Percentiles rank a stretch among this genome's conserved stretches.
Evolutionary conservation across 1,284 basidiomycete species (phyloP).

Genomic region (Anthracocystis walkeri): DNA sequence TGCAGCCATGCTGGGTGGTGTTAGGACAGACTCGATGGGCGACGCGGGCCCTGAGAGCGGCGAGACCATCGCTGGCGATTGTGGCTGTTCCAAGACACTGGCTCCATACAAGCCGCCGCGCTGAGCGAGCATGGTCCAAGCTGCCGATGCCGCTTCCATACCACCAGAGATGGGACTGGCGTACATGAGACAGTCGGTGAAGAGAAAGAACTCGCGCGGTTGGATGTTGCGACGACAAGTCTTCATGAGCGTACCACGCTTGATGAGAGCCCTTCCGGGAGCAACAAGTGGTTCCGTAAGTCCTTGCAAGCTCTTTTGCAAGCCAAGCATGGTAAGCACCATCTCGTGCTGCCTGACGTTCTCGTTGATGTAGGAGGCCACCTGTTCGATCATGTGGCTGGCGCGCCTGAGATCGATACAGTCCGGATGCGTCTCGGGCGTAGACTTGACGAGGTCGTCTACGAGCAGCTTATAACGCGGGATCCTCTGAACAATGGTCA

Average conservation of each 20-base stretch:
- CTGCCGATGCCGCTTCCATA: slow-evolving; percentile 58
- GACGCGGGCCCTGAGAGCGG: slow-evolving; percentile 77
- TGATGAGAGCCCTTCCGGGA: slow-evolving; percentile 63
- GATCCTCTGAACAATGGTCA: slow-evolving; percentile 68
- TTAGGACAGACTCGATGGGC: slow-evolving; percentile 72
- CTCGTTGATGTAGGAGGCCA: slow-evolving; percentile 66
- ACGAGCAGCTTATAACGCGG: slow-evolving; percentile 66
- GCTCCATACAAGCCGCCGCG: slow-evolving; percentile 73
- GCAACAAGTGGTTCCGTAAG: slow-evolving; percentile 63
- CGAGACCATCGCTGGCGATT: slow-evolving; percentile 39
- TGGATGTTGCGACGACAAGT: slow-evolving; percentile 67
- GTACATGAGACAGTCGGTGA: slow-evolving; percentile 67
- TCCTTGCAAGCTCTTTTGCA: slow-evolving; percentile 63
- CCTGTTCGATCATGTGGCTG: slow-evolving; percentile 59
- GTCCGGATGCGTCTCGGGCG: slow-evolving; percentile 61
- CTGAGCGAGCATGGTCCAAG: slow-evolving; percentile 73
- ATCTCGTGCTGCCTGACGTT: slow-evolving; percentile 68
- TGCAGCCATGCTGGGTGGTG: slow-evolving; percentile 11
- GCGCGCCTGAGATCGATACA: slow-evolving; percentile 48
- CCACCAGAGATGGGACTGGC: slow-evolving; percentile 57
- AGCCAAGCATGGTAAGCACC: slow-evolving; percentile 61
- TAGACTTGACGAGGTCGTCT: slow-evolving; percentile 61
- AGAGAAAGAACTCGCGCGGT: slow-evolving; percentile 66
- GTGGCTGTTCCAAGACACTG: slow-evolving; percentile 10
- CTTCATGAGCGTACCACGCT: slow-evolving; percentile 64